Evolutionary conservation across 495 filamentous ascomycete genomes (phyloP).

Genomic region (Xylaria telfairii): DNA sequence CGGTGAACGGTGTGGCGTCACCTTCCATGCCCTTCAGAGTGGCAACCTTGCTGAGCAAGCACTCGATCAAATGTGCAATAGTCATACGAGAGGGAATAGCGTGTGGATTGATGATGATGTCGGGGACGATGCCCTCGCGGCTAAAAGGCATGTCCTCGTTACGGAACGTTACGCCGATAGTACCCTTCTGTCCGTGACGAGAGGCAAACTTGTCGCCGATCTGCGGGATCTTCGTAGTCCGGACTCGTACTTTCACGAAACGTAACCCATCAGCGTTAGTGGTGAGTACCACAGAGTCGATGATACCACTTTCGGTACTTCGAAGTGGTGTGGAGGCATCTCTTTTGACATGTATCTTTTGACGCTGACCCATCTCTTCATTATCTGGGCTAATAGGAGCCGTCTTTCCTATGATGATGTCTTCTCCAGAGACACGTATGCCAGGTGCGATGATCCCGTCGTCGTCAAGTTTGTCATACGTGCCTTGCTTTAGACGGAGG

Average conservation of each 20-base stretch:
- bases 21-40: constrained; percentile 90
- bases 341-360: constrained; percentile 86
- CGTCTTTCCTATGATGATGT: constrained; percentile 99
- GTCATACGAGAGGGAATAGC: constrained; percentile 99
- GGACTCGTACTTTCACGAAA: constrained; percentile 95
- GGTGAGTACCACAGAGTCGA: constrained; percentile 90
- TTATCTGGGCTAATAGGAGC: constrained; percentile 90
- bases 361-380: constrained; percentile 91
- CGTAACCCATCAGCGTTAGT: constrained; percentile 89
- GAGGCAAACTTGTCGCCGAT: constrained; percentile 99
- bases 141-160: constrained; percentile 99
- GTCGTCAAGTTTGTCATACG: constrained; percentile 96
- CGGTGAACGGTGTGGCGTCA: constrained; percentile 97
- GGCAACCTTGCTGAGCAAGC: constrained; percentile 93
- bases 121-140: constrained; percentile 85
- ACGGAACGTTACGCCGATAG: constrained; percentile 96
- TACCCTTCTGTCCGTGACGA: constrained; percentile 98
- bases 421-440: constrained; percentile 92
- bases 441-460: constrained; percentile 94
- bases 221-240: constrained; percentile 96
- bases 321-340: constrained; percentile 94
- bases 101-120: constrained; percentile 99
- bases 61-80: constrained; percentile 99
- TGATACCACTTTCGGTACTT: constrained; percentile 94
- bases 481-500: constrained; percentile 88